A percentile compares a stretch with the other conserved stretches of the same genome.
Evolutionary conservation across 805 yeast species (phyloP).

Genomic region (Kodamaea kaohsiungensis): DNA sequence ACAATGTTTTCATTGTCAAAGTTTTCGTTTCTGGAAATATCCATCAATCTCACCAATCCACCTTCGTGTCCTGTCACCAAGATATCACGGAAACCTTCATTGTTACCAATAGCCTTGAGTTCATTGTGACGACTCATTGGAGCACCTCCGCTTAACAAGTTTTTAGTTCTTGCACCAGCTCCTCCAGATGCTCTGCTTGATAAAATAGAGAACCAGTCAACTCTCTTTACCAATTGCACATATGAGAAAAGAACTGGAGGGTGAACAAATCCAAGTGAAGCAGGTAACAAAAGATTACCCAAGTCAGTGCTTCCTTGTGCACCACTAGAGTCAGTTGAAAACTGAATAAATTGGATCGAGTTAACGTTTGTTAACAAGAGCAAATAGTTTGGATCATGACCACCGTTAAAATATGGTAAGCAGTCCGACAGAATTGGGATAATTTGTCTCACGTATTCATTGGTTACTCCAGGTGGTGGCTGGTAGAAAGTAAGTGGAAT

Average conservation of each 20-base stretch:
- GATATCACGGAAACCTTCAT: slow-evolving; percentile 45
- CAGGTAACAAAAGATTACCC: slow-evolving; percentile 62
- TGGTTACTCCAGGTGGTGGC: slow-evolving; percentile 15
- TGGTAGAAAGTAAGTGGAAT: slow-evolving; percentile 27
- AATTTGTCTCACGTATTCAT: slow-evolving; percentile 29
- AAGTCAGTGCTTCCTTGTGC: slow-evolving; percentile 22
- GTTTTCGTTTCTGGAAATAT: slow-evolving; percentile 72
- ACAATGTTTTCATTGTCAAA: slow-evolving; percentile 30
- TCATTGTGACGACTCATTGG: slow-evolving; percentile 45
- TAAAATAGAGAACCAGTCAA: slow-evolving; percentile 81
- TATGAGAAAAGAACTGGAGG: slow-evolving; percentile 64
- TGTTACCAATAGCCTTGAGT: slow-evolving; percentile 33
- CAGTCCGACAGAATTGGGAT: slow-evolving; percentile 34
- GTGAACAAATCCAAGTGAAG: slow-evolving; percentile 74
- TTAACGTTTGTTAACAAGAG: slow-evolving; percentile 63
- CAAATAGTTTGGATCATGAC: slow-evolving; percentile 71
- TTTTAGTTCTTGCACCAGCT: slow-evolving; percentile 42
- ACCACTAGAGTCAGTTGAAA: slow-evolving; percentile 37
- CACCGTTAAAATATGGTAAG: slow-evolving; percentile 78
- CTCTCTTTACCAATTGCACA: slow-evolving; percentile 54
- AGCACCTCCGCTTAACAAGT: slow-evolving; percentile 77
- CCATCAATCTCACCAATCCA: slow-evolving; percentile 83
- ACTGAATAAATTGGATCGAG: slow-evolving; percentile 60
- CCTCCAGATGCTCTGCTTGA: slow-evolving; percentile 30
- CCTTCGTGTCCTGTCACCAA: slow-evolving; percentile 84